Conservation (phyloP, 169 alveolate genomes). For the Eimeria sp. region DNA sequence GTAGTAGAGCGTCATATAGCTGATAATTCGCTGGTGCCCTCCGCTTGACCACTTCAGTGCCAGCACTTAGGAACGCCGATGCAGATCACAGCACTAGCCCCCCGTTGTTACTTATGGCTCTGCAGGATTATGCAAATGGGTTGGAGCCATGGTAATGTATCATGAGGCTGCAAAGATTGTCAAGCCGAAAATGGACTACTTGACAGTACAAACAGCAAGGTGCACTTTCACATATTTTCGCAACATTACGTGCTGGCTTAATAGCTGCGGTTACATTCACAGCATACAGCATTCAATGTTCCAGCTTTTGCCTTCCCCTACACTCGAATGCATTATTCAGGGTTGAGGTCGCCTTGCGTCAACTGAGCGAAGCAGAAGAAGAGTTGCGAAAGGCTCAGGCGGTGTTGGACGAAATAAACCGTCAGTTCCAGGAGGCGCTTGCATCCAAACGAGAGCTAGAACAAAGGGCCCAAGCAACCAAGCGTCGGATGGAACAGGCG, state of each 20-base stretch:
- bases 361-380: constrained; percentile 94
- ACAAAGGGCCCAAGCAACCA: constrained; percentile 94
- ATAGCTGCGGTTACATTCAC: not conserved
- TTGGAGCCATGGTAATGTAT: constrained; percentile 96
- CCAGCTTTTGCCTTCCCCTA: not conserved
- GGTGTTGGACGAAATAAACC: constrained; percentile 92
- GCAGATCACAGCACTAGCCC: not conserved
- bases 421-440: constrained; percentile 94
- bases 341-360: constrained; percentile 94
- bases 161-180: constrained; percentile 97
- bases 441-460: constrained; percentile 95
- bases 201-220: constrained; percentile 94
- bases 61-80: not conserved
- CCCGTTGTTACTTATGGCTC: not conserved
- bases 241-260: not conserved
- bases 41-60: not conserved
- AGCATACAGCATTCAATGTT: not conserved
- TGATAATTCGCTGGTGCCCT: not conserved
- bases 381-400: constrained; percentile 94
- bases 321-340: constrained; percentile 89
- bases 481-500: constrained; percentile 97
- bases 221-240: not conserved
- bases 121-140: constrained; percentile 95
- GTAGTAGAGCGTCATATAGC: not conserved
- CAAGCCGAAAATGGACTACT: constrained; percentile 97